Base-by-base conservation (phyloP, 306 rosid genomes). In the Vicia sativa region DNA sequence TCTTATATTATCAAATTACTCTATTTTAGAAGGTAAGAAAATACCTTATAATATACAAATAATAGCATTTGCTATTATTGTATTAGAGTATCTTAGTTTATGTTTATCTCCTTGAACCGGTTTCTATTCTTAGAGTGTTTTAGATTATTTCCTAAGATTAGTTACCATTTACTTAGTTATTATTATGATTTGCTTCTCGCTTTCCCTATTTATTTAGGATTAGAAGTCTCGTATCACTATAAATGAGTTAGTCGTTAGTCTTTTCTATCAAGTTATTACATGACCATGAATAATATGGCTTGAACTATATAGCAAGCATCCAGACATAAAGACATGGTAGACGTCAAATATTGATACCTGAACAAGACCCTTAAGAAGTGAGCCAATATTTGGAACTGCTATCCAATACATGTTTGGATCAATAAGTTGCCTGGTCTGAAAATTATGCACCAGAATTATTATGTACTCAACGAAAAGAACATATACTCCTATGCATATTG, bases 381-480 rank as follows among this genome's bases (percentile, higher is more conserved):
- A 74, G 71, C 99, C 99, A 37, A 93, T 85, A 81, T 82, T 88
- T 74, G 99, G 95, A 81, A 93, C 86, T 62, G 86, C 85, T 9
- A 88, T 86, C 96, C 97, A 86, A 80, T 90, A 87, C 80, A 80
- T 78, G 82, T 77, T 86, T 65, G 83, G 90, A 84, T 93, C 97
- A 70, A 93, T 85, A 75, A 90, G 95, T 70, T 93, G 95, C 65
- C 95, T 87, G 70, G 84, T 88, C 97, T 90, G 87, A 70, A 78
- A 71, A 67, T 61, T 15, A 74, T 59, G 76, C 6, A 55, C 7
- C 21, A 74, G 23, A 34, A 70, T 77, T 71, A 78, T 77, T 70
- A 74, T 48, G 64, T 35, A 63, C 37, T 58, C 28, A 18, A 42
- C 43, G 14, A 41, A 49, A 58, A 38, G 45, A 37, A 11, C n/a